A percentile compares a stretch with the other conserved stretches of the same genome.
phyloP scores from a whole-genome alignment of 305 asterid genomes.

The Fraxinus floribunda region DNA sequence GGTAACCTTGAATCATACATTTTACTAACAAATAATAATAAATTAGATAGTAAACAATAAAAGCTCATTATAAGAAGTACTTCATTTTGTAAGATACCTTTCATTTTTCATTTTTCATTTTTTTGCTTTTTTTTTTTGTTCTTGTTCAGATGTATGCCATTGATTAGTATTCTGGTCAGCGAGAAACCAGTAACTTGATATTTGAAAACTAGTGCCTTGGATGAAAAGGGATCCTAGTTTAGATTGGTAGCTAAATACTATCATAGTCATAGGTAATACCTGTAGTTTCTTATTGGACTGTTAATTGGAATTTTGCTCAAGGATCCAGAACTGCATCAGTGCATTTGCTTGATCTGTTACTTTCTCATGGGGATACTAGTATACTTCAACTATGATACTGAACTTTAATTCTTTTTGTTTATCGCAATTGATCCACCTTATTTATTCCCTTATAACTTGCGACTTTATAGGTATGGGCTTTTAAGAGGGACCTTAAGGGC shows the following conservation, averaged over 20 bases:
- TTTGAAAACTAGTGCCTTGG: background rate
- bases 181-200: background rate
- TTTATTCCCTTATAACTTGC: conserved; percentile 3
- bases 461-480: conserved; percentile 64
- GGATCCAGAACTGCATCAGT: background rate
- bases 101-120: background rate
- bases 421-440: background rate
- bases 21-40: background rate
- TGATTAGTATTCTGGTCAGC: background rate
- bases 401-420: background rate
- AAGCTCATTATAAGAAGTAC: background rate
- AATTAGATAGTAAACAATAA: background rate
- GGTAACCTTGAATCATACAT: conserved; percentile 38
- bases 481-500: conserved; percentile 89
- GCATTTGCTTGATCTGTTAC: conserved; percentile 3
- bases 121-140: background rate
- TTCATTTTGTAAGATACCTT: background rate
- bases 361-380: background rate
- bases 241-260: background rate
- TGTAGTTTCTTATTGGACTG: background rate
- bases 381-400: background rate
- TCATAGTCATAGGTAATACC: background rate
- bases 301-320: background rate
- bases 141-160: background rate
- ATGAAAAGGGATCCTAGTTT: background rate